Conservation (phyloP, 352 stramenopile species). For the Phytophthora podocarpi region DNA sequence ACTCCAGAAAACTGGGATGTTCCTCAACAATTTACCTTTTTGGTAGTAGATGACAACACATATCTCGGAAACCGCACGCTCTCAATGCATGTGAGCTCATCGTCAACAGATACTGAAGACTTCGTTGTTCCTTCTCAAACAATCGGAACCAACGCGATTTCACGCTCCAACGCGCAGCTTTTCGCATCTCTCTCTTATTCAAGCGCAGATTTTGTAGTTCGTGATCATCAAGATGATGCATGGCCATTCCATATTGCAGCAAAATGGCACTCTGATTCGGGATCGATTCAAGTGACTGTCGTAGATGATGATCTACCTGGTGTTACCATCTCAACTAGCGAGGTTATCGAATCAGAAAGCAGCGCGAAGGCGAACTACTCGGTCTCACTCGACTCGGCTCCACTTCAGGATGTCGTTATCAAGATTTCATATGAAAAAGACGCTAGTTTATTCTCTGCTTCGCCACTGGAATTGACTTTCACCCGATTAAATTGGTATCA, state of each 20-base stretch:
- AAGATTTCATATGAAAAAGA: constrained; percentile 50
- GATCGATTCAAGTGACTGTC: constrained; percentile 39
- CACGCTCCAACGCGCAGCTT: constrained; percentile 25
- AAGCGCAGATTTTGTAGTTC: constrained; percentile 48
- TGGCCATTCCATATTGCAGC: constrained; percentile 51
- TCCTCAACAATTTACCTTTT: constrained; percentile 52
- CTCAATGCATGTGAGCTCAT: constrained; percentile 33
- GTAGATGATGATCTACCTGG: constrained; percentile 76
- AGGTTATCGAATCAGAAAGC: constrained; percentile 55
- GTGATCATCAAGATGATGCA: constrained; percentile 10
- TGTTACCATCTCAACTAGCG: constrained; percentile 50
- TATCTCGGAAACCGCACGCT: constrained; percentile 61
- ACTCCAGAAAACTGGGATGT: constrained; percentile 63
- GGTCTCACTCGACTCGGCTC: constrained; percentile 66
- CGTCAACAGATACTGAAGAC: constrained; percentile 31
- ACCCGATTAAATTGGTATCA: constrained; percentile 53
- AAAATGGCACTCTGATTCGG: constrained; percentile 41
- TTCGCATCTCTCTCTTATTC: constrained; percentile 41
- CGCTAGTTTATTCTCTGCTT: constrained; percentile 40
- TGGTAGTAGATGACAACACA: constrained; percentile 67
- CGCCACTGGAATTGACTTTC: constrained; percentile 53
- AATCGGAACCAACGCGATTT: constrained; percentile 24
- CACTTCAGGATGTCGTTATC: constrained; percentile 52
- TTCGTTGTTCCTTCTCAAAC: constrained; percentile 42
- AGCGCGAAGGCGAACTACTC: constrained; percentile 44